Base-by-base conservation (phyloP, 257 asterid species). In the Solanum lignicaule region DNA sequence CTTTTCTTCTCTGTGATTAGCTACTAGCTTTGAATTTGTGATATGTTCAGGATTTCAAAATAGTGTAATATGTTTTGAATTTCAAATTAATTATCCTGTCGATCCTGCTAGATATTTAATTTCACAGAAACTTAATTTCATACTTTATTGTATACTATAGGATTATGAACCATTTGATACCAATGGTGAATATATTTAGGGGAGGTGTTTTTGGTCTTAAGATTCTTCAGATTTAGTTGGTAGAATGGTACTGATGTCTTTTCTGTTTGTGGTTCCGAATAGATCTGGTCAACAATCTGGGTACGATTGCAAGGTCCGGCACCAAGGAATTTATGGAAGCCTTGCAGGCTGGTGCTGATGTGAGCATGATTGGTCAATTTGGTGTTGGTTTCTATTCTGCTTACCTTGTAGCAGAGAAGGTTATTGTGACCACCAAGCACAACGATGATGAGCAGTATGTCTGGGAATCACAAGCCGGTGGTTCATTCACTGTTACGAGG, bases 401-500 rank as follows among this genome's bases (percentile, higher is more conserved):
- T 9, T 95, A 95, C 86, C 96, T 95, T 2, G 96, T 95, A 18
- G 97, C 98, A 1, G 98, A 95, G 88, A 95, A 92, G 82, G 97
- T 94, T 11, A 91, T 95, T 62, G 98, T 95, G 23, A 92, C 96
- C 23, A 90, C 98, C 18, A 94, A 95, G 84, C 98, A 95, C 88
- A 94, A 95, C 1, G 98, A 92, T 31, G 98, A 94, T 31, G 98
- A 95, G 87, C 98, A 95, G 85, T 94, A 95, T 65, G 43, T 94
- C 23, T 95, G 98, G 98, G 98, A 95, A 87, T 95, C 97, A 3
- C 98, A 94, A 87, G 98, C 96, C 6, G 98, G 98, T 83, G 98
- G 98, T 32, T 94, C 96, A 0, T 95, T 94, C 89, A 94, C 95
- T 3, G 94, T 95, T 9, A 94, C 98, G 0, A 93, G 96, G 90